Percentiles rank a stretch among this genome's conserved stretches.
Conservation (phyloP, 352 stramenopile species). For the Globisporangium nunn region DNA sequence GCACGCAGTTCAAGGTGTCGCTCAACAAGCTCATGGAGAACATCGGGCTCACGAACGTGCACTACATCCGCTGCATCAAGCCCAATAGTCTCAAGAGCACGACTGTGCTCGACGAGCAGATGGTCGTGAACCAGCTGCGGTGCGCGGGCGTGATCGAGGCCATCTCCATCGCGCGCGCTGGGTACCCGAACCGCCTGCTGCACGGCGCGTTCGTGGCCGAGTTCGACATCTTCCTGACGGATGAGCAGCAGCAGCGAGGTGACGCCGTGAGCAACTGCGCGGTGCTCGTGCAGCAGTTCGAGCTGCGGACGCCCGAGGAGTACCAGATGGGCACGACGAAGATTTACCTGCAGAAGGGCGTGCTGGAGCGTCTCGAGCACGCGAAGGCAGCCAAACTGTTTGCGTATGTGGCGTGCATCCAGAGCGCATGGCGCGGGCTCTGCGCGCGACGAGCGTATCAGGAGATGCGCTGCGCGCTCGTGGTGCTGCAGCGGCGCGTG, state of each 20-base stretch:
- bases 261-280: constrained; percentile 34
- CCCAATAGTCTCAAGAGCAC: constrained; percentile 72
- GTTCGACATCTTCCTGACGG: constrained; percentile 62
- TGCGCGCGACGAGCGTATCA: constrained; percentile 25
- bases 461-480: constrained; percentile 25
- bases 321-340: constrained; percentile 81
- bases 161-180: constrained; percentile 66
- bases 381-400: constrained; percentile 62
- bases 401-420: constrained; percentile 49
- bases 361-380: constrained; percentile 65
- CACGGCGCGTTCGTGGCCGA: constrained; percentile 68
- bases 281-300: constrained; percentile 51
- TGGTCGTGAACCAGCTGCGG: constrained; percentile 74
- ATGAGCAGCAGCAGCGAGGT: constrained; percentile 21
- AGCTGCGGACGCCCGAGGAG: constrained; percentile 51
- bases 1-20: constrained; percentile 77
- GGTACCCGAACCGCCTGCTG: constrained; percentile 69
- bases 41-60: constrained; percentile 65
- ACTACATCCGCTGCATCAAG: constrained; percentile 86
- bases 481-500: constrained; percentile 36
- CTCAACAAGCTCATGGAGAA: constrained; percentile 63
- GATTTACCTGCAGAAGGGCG: constrained; percentile 83
- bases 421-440: constrained; percentile 54
- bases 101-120: constrained; percentile 47
- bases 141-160: constrained; percentile 80